Percentiles rank a stretch among this genome's conserved stretches.
Conservation (phyloP, 345 rosid species). For the Aethionema arabicum region DNA sequence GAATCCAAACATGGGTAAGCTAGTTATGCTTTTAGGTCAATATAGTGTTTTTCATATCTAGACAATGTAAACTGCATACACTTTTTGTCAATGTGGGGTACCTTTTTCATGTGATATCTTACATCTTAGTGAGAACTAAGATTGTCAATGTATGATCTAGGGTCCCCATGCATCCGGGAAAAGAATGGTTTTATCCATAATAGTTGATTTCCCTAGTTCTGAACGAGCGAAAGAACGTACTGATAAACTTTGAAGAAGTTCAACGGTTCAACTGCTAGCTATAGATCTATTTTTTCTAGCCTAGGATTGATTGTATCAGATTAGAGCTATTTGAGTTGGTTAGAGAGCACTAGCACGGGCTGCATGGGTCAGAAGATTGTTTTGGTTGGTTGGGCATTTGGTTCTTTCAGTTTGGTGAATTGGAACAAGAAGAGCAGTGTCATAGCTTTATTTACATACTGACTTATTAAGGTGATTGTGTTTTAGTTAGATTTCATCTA, state of each 20-base stretch:
- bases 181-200: no score
- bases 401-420: no score
- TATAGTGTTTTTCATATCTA: neutral
- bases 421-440: neutral
- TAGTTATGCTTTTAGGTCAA: slow-evolving; percentile 15
- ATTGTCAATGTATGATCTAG: neutral
- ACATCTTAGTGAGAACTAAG: neutral
- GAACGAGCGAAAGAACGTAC: neutral
- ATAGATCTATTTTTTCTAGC: no score
- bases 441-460: neutral
- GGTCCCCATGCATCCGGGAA: no score
- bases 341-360: no score
- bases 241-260: no score
- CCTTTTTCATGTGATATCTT: slow-evolving; percentile 5
- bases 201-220: neutral
- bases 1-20: slow-evolving; percentile 56
- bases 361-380: no score
- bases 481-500: slow-evolving; percentile 10
- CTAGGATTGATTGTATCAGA: no score
- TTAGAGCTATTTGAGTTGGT: no score
- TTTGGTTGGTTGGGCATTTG: no score
- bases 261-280: no score
- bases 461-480: neutral
- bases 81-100: slow-evolving; percentile 4
- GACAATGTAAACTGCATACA: slow-evolving; percentile 8